Evolutionary conservation across 768 basidiomycete genomes (phyloP).

Genomic region (Cyathus striatus): DNA sequence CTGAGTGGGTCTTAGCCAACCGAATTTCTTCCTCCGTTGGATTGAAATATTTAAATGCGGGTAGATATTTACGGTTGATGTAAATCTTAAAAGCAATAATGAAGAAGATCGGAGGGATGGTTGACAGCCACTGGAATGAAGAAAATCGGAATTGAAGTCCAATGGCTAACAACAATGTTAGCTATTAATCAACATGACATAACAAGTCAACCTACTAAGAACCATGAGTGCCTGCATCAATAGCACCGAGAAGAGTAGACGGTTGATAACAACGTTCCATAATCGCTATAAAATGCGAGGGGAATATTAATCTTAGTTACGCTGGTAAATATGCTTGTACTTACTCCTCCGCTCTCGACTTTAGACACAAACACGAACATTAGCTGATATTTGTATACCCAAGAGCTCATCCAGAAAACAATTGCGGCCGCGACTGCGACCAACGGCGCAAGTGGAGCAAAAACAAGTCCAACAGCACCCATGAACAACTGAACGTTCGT

Average conservation of each 20-base stretch:
- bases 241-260: conserved; percentile 70
- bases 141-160: conserved; percentile 75
- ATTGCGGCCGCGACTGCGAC: conserved; percentile 78
- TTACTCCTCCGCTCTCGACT: conserved; percentile 89
- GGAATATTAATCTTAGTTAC: background rate
- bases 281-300: conserved; percentile 49
- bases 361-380: conserved; percentile 91
- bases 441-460: conserved; percentile 91
- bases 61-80: conserved; percentile 61
- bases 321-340: conserved; percentile 20
- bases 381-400: conserved; percentile 94
- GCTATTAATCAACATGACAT: conserved; percentile 1
- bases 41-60: conserved; percentile 76
- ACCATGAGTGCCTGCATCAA: conserved; percentile 88
- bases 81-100: conserved; percentile 82
- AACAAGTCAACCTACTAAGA: conserved; percentile 60
- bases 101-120: conserved; percentile 83
- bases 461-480: conserved; percentile 90
- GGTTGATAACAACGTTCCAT: conserved; percentile 93
- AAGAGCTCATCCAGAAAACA: conserved; percentile 84
- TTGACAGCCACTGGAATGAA: conserved; percentile 75
- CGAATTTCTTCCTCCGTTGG: conserved; percentile 77
- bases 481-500: conserved; percentile 60
- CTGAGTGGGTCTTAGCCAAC: conserved; percentile 70
- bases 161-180: conserved; percentile 49